Evolutionary conservation across 129 eudicot genomes (phyloP).

Genomic region (carrot (Daucus carota)): DH1_v3.0 NC_030381.2:53161001-53161500

Average conservation of each 20-base stretch:
- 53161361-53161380: too few relatives aligned
- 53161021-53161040: slow-evolving; percentile 26
- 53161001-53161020: slow-evolving; percentile 46
- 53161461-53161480: too few relatives aligned
- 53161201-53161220: not conserved
- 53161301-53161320: not conserved
- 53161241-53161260: not conserved
- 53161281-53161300: too few relatives aligned
- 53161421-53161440: not conserved
- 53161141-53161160: not conserved
- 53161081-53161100: not conserved
- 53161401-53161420: too few relatives aligned
- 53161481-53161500: too few relatives aligned
- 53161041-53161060: not conserved
- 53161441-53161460: too few relatives aligned
- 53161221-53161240: not conserved
- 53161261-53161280: not conserved
- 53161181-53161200: not conserved
- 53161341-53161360: too few relatives aligned
- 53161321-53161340: too few relatives aligned
- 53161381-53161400: too few relatives aligned
- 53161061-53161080: not conserved
- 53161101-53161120: not conserved
- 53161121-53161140: not conserved
- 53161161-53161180: not conserved